Percentiles rank a stretch among this genome's conserved stretches.
Conservation (phyloP, 192 early-diverging fungal genomes). For the Mortierella hygrophila region DNA sequence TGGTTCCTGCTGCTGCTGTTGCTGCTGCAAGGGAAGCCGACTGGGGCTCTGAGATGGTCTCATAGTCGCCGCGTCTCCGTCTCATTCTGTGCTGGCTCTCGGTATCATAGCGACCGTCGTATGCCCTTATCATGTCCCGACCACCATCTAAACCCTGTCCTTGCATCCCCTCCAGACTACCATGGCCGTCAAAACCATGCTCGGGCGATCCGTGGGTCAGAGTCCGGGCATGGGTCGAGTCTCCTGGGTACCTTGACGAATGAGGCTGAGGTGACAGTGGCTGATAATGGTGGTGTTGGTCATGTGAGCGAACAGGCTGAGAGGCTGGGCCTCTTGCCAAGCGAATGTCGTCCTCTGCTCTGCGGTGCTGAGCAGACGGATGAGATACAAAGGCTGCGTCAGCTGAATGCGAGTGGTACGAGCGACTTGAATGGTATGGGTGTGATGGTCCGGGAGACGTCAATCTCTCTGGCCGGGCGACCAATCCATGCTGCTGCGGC, state of each 20-base stretch:
- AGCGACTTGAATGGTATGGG: slow-evolving; percentile 18
- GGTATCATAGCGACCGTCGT: neutral
- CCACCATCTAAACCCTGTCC: neutral
- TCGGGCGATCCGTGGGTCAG: neutral
- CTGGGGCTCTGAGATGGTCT: neutral
- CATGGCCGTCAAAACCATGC: neutral
- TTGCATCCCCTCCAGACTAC: neutral
- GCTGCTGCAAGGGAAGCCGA: neutral
- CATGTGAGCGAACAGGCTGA: neutral
- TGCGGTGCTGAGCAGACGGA: slow-evolving; percentile 9
- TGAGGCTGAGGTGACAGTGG: neutral
- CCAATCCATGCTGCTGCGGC: slow-evolving; percentile 26
- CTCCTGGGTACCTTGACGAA: slow-evolving; percentile 1
- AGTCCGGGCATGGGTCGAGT: neutral
- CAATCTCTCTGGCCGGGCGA: slow-evolving; percentile 17
- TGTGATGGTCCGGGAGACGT: slow-evolving; percentile 26
- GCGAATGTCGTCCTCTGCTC: slow-evolving; percentile 8
- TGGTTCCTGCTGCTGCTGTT: neutral
- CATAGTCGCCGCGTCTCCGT: neutral
- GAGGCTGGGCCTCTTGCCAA: neutral
- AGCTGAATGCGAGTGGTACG: slow-evolving; percentile 7
- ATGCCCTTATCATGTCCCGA: neutral
- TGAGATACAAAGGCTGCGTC: neutral
- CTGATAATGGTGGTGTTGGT: slow-evolving; percentile 3
- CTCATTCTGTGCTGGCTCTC: neutral